A percentile compares a stretch with the other conserved stretches of the same genome.
These are phyloP conservation scores for Biancaea sappan DNA, from an alignment of 306 rosid species.

Conservation along the genomic window DNA sequence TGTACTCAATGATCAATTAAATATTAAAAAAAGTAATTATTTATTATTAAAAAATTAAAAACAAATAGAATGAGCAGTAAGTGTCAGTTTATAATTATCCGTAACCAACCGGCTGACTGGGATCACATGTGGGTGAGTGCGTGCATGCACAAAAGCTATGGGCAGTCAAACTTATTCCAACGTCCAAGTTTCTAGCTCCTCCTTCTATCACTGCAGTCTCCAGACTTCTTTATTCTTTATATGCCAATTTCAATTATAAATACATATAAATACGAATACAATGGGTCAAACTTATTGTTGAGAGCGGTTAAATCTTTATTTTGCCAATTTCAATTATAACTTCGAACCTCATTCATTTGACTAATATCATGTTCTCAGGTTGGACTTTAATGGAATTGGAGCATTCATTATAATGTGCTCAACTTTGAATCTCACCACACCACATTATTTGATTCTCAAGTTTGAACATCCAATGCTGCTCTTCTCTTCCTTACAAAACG, in stretches of 20 bases:
- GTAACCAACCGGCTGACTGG: background rate
- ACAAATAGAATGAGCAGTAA: background rate
- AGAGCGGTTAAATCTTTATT: no score
- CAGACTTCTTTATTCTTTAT: background rate
- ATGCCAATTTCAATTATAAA: no score
- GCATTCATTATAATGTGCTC: no score
- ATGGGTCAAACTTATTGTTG: slow-evolving; percentile 29
- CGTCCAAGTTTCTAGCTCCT: no score
- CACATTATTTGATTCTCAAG: background rate
- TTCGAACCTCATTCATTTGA: background rate
- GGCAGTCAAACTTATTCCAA: background rate
- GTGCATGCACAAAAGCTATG: slow-evolving; percentile 1
- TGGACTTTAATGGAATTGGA: no score
- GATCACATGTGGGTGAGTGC: background rate
- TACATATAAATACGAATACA: no score
- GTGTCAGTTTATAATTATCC: background rate
- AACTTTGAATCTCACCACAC: background rate
- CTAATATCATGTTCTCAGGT: background rate
- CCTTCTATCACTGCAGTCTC: background rate
- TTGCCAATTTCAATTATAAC: slow-evolving; percentile 5
- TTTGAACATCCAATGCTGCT: background rate
- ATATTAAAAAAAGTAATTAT: background rate
- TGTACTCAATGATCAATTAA: background rate
- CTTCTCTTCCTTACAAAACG: no score
- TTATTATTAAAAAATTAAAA: no score